Base-by-base conservation (phyloP, 2,329 filamentous ascomycete genomes). In the Aspergillus cejpii region DNA sequence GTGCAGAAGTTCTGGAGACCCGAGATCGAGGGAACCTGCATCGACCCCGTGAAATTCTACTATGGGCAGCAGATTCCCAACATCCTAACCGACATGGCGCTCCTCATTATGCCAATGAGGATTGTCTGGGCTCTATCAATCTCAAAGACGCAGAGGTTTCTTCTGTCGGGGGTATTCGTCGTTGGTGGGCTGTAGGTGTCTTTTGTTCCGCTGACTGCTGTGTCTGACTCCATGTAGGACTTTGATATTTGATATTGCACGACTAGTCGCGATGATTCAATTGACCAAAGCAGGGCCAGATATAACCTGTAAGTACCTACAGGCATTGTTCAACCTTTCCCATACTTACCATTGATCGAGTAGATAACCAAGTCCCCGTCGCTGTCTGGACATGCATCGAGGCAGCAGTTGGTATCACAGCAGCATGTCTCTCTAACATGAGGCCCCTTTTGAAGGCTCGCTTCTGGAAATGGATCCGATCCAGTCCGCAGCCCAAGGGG, bases 311-410 rank as follows among this genome's bases (percentile, higher is more conserved):
- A 41, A 49, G 59, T 52, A 15, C 20, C 20, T 19, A 27, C 14
- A 11, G 15, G 4, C n/a, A 7, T 23, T n/a, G n/a, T 24, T 28
- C 23, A 5, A 5, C 8, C 15, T 34, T 8, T 34, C 6, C 10
- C 10, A 10, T 34, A 8, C 7, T 34, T 10, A 34, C 15, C 31
- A 34, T 5, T 34, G 1, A 20, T 34, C 14, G 15, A 8, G 15
- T 11, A 62, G 60, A 58, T 21, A 54, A 62, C 33, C 57, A 63
- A 61, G 52, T 58, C 23, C 55, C 56, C 5, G 45, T 49, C 19
- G 54, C 52, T 11, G 54, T 62, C n/a, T 63, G 60, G 60, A 63
- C 61, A 1, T 62, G 59, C 28, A 51, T 57, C 15, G 60, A 63
- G 43, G 54, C 58, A 1, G 56, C 58, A 1, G 59, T 62, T 0